Percentiles rank a stretch among this genome's conserved stretches.
These are phyloP conservation scores for Jacaranda copaia DNA, from an alignment of 257 asterid genomes.

Conservation along the genomic window DNA sequence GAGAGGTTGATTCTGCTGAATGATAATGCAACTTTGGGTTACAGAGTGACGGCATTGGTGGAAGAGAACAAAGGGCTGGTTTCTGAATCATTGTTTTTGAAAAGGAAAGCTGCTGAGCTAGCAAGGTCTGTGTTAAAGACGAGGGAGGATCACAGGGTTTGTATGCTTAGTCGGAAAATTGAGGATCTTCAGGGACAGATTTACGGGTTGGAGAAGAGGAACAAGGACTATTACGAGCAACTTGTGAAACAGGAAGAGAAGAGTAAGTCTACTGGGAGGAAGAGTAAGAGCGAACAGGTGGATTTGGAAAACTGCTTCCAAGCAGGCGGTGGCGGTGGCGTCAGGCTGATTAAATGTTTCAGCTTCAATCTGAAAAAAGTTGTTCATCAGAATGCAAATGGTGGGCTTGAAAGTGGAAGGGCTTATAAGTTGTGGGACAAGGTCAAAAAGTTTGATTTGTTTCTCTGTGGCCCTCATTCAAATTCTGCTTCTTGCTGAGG, in stretches of 20 bases:
- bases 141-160: slow-evolving; percentile 90
- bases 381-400: slow-evolving; percentile 36
- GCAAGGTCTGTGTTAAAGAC: slow-evolving; percentile 83
- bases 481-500: slow-evolving; percentile 47
- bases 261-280: slow-evolving; percentile 32
- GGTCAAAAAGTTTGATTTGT: slow-evolving; percentile 76
- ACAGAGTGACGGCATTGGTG: slow-evolving; percentile 64
- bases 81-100: slow-evolving; percentile 75
- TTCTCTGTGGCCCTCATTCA: slow-evolving; percentile 64
- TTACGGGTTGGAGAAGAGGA: slow-evolving; percentile 82
- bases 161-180: slow-evolving; percentile 80
- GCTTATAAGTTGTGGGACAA: slow-evolving; percentile 70
- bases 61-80: slow-evolving; percentile 88
- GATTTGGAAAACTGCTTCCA: slow-evolving; percentile 60
- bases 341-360: slow-evolving; percentile 39
- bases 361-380: slow-evolving; percentile 48
- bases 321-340: slow-evolving; percentile 42
- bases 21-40: slow-evolving; percentile 78
- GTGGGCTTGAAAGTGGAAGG: slow-evolving; percentile 40
- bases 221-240: slow-evolving; percentile 79
- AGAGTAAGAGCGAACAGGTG: slow-evolving; percentile 48
- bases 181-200: slow-evolving; percentile 97
- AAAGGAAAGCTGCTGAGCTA: slow-evolving; percentile 89
- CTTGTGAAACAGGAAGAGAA: slow-evolving; percentile 63
- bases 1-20: slow-evolving; percentile 86